These are phyloP conservation scores for Monosporascus sp. DNA, from an alignment of 2,329 filamentous ascomycete genomes.

Conservation along the genomic window DNA sequence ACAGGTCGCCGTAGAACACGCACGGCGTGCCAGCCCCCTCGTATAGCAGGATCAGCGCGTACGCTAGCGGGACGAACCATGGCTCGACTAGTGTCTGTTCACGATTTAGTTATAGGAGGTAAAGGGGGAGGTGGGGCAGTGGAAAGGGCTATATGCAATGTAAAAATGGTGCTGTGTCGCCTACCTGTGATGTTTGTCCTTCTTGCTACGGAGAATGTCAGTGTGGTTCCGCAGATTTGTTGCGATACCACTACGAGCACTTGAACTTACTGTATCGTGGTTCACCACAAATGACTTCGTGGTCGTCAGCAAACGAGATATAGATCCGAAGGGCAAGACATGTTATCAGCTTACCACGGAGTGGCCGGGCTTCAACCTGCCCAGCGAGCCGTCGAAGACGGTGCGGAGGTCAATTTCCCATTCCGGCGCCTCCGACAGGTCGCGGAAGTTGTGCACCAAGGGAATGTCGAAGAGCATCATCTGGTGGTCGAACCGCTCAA, in stretches of 20 bases:
- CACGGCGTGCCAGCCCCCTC: slow-evolving; percentile 52
- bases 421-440: slow-evolving; percentile 46
- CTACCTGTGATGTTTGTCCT: slow-evolving; percentile 1
- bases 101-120: slow-evolving; percentile 27
- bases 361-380: slow-evolving; percentile 32
- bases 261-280: slow-evolving; percentile 48
- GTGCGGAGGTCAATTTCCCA: slow-evolving; percentile 50
- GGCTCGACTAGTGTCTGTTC: slow-evolving; percentile 52
- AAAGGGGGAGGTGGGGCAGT: background rate
- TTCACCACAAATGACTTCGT: slow-evolving; percentile 55
- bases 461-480: slow-evolving; percentile 58
- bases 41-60: slow-evolving; percentile 64
- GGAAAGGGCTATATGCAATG: background rate
- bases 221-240: background rate
- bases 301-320: too few relatives aligned
- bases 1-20: slow-evolving; percentile 66
- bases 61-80: slow-evolving; percentile 67
- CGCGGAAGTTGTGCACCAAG: slow-evolving; percentile 61
- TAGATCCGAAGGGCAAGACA: too few relatives aligned
- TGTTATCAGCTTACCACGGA: slow-evolving; percentile 29
- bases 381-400: slow-evolving; percentile 56
- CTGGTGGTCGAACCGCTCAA: slow-evolving; percentile 45
- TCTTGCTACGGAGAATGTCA: slow-evolving; percentile 1
- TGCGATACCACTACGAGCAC: background rate
- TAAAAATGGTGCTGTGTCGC: background rate